Evolutionary conservation across 2,329 filamentous ascomycete species (phyloP).

Genomic region (Simplicillium sp.): DNA sequence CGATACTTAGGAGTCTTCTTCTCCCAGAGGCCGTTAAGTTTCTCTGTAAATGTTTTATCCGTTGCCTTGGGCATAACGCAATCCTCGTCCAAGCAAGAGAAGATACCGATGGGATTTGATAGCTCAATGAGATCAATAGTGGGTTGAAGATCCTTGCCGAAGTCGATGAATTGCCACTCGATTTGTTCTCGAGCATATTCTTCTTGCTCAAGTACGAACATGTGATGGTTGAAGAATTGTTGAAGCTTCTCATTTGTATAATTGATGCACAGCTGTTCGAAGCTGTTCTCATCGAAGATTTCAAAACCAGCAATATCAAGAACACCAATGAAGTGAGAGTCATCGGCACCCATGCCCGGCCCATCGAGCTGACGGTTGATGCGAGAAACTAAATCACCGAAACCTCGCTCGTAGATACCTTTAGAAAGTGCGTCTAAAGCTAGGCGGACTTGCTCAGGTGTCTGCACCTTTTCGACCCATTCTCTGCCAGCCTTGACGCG

Average conservation of each 20-base stretch:
- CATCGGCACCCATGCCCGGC: conserved; percentile 72
- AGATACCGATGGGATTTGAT: conserved; percentile 95
- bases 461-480: conserved; percentile 98
- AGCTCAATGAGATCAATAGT: conserved; percentile 97
- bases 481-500: conserved; percentile 92
- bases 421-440: conserved; percentile 87
- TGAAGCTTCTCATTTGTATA: conserved; percentile 99
- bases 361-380: conserved; percentile 90
- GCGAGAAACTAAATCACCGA: conserved; percentile 81
- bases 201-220: conserved; percentile 98
- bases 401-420: conserved; percentile 94
- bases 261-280: conserved; percentile 98
- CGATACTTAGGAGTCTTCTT: conserved; percentile 92
- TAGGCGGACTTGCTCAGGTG: conserved; percentile 88
- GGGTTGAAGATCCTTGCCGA: conserved; percentile 90
- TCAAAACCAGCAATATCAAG: conserved; percentile 99
- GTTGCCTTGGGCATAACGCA: conserved; percentile 98
- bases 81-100: conserved; percentile 95
- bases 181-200: conserved; percentile 97
- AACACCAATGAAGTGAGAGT: conserved; percentile 93
- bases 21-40: conserved; percentile 94
- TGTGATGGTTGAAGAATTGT: conserved; percentile 99
- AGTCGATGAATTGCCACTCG: conserved; percentile 99
- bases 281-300: conserved; percentile 97
- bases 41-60: conserved; percentile 94